phyloP scores from a whole-genome alignment of 208 protist genomes.

The Trypanosoma rangeli region DNA sequence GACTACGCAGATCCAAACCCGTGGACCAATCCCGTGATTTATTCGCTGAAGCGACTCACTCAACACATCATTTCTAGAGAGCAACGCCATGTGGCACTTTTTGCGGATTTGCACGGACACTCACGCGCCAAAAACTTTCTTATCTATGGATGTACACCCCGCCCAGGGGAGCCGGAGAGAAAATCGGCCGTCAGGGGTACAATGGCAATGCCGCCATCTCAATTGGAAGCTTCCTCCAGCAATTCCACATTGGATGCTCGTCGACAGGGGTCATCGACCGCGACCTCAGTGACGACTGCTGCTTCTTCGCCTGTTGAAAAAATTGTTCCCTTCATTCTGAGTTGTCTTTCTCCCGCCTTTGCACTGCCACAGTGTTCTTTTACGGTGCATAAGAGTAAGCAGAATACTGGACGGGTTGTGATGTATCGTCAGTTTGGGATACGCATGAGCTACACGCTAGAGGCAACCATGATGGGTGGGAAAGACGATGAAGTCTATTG shows the following conservation, averaged over 20 bases:
- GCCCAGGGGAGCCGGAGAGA: slow-evolving; percentile 4
- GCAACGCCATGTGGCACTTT: slow-evolving; percentile 82
- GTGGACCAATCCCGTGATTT: slow-evolving; percentile 81
- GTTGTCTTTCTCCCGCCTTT: slow-evolving; percentile 64
- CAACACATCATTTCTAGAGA: slow-evolving; percentile 65
- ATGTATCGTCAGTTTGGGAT: slow-evolving; percentile 91
- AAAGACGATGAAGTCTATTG: slow-evolving; percentile 10
- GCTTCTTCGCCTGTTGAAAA: slow-evolving; percentile 56
- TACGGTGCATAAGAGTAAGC: slow-evolving; percentile 88
- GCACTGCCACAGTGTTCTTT: slow-evolving; percentile 77
- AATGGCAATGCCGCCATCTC: not conserved
- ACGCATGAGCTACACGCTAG: slow-evolving; percentile 94
- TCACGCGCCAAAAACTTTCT: slow-evolving; percentile 94
- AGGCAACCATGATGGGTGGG: slow-evolving; percentile 93
- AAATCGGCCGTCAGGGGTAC: not conserved
- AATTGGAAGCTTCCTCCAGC: not conserved
- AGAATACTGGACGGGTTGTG: slow-evolving; percentile 87
- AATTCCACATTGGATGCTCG: slow-evolving; percentile 3
- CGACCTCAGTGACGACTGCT: not conserved
- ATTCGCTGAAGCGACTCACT: slow-evolving; percentile 76
- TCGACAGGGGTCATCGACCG: not conserved
- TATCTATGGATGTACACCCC: slow-evolving; percentile 92
- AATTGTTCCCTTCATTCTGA: slow-evolving; percentile 67
- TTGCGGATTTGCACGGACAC: slow-evolving; percentile 96
- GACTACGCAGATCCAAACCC: slow-evolving; percentile 83